These are phyloP conservation scores for Rhytidhysteron rufulum DNA, from an alignment of 2,329 filamentous ascomycete species.

Conservation along the genomic window DNA sequence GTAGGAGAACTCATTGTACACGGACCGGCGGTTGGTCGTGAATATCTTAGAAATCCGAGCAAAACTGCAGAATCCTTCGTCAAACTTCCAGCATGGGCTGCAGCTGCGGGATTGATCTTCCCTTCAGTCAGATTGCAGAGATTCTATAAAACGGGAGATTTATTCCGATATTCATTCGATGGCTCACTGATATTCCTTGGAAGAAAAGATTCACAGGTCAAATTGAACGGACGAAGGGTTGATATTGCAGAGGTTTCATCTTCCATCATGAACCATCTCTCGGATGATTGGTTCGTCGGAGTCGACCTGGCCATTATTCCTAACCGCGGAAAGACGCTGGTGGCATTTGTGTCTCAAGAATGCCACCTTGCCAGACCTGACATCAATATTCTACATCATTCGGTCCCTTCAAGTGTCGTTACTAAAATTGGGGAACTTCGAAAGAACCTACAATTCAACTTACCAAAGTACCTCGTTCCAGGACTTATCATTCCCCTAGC, in stretches of 20 bases:
- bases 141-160: constrained; percentile 8
- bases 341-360: too few species aligned
- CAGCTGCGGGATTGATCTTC: neutral
- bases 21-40: constrained; percentile 39
- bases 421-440: too few species aligned
- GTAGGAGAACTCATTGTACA: constrained; percentile 51
- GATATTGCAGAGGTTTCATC: constrained; percentile 37
- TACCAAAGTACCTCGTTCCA: constrained; percentile 39
- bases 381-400: too few species aligned
- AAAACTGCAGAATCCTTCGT: constrained; percentile 18
- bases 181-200: constrained; percentile 8
- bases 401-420: too few species aligned
- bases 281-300: too few species aligned
- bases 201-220: constrained; percentile 9
- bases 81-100: constrained; percentile 8
- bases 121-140: neutral
- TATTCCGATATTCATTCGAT: constrained; percentile 3
- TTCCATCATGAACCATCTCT: constrained; percentile 20
- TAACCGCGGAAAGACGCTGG: too few species aligned
- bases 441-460: too few species aligned
- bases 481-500: constrained; percentile 42
- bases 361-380: too few species aligned
- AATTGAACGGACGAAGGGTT: constrained; percentile 34
- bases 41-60: constrained; percentile 6
- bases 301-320: too few species aligned